A percentile compares a stretch with the other conserved stretches of the same genome.
Conservation (phyloP, 176 grass and related monocot genomes). For the Carex scoparia region DNA sequence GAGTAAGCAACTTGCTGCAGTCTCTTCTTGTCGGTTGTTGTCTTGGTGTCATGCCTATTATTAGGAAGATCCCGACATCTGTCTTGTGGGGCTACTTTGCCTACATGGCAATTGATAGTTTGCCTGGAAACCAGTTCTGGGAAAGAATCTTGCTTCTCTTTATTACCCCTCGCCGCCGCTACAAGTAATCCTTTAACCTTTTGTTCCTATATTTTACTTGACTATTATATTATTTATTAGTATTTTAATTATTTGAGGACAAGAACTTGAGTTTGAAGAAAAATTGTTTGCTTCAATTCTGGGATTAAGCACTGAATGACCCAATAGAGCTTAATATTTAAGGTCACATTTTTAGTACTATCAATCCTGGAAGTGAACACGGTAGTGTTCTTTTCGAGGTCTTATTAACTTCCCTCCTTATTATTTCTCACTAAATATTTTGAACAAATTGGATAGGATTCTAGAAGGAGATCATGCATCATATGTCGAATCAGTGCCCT, state of each 20-base stretch:
- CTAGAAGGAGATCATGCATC: conserved; percentile 86
- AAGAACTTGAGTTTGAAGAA: not conserved
- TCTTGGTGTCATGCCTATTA: conserved; percentile 75
- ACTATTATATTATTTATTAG: not conserved
- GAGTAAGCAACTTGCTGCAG: conserved; percentile 81
- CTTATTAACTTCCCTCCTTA: not conserved
- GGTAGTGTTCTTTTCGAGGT: not conserved
- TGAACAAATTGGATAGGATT: conserved; percentile 44
- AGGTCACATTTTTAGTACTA: not conserved
- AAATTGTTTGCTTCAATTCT: not conserved
- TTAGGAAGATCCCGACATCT: conserved; percentile 72
- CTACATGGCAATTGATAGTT: conserved; percentile 89
- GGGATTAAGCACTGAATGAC: not conserved
- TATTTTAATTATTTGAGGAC: not conserved
- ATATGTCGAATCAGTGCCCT: conserved; percentile 62
- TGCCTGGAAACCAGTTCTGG: conserved; percentile 97
- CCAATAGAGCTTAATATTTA: not conserved
- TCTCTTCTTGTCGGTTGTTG: conserved; percentile 67
- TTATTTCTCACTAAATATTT: conserved; percentile 13
- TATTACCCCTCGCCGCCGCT: conserved; percentile 51
- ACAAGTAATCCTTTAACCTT: conserved; percentile 49
- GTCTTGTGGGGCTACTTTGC: conserved; percentile 98
- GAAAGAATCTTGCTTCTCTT: conserved; percentile 76
- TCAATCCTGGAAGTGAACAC: not conserved
- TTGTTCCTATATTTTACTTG: not conserved